Conservation (phyloP, 257 asterid species). For the Fraxinus americana region DNA sequence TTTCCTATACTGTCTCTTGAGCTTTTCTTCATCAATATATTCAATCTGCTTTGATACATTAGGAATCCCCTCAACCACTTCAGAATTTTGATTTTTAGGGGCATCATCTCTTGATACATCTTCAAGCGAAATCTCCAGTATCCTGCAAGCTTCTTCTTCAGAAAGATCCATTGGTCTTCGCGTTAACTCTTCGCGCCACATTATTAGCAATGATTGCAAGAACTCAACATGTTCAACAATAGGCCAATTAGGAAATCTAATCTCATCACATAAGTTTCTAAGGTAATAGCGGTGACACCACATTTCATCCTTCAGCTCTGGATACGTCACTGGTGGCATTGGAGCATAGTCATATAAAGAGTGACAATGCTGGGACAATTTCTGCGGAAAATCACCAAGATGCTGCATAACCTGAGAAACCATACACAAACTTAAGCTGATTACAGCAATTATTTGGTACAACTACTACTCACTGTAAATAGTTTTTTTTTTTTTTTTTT, state of each 20-base stretch:
- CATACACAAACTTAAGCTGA: conserved; percentile 26
- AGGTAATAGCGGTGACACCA: conserved; percentile 99
- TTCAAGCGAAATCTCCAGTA: conserved; percentile 86
- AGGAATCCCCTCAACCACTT: conserved; percentile 48
- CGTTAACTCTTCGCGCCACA: conserved; percentile 99
- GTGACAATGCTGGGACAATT: conserved; percentile 94
- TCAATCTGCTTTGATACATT: conserved; percentile 81
- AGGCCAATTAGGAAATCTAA: conserved; percentile 98
- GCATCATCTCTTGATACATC: conserved; percentile 91
- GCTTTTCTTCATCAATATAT: conserved; percentile 95
- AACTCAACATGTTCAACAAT: conserved; percentile 98
- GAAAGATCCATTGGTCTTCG: conserved; percentile 99
- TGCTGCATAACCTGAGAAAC: conserved; percentile 88
- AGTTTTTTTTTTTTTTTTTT: background rate
- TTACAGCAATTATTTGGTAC: conserved; percentile 18
- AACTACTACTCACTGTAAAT: conserved; percentile 19
- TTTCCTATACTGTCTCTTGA: conserved; percentile 93
- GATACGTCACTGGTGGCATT: conserved; percentile 98
- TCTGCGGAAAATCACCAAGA: conserved; percentile 97
- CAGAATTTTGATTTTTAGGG: conserved; percentile 49
- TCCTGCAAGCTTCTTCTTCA: conserved; percentile 96
- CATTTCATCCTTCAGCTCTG: conserved; percentile 98
- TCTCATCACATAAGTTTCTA: conserved; percentile 90
- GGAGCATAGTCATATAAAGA: conserved; percentile 96
- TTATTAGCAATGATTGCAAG: conserved; percentile 88